Conservation (phyloP, 768 basidiomycete species). For the Boletus reticulatus region DNA sequence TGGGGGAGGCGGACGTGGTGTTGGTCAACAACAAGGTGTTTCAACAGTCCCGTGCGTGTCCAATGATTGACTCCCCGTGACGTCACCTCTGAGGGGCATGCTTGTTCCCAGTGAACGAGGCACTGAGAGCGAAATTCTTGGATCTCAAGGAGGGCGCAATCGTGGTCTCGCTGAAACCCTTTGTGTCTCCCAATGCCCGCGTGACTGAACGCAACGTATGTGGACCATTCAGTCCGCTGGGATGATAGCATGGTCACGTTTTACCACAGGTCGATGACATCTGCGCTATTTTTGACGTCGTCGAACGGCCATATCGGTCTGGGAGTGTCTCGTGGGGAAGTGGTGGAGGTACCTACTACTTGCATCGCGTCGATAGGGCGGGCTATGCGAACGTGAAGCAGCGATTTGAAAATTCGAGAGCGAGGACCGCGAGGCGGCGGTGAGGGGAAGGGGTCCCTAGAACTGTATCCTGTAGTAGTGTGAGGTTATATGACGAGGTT, state of each 20-base stretch:
- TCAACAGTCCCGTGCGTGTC: slow-evolving; percentile 60
- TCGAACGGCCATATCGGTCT: slow-evolving; percentile 61
- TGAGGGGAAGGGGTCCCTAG: not conserved
- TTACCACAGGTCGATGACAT: slow-evolving; percentile 66
- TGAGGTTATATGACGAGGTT: not conserved
- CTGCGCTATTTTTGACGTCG: slow-evolving; percentile 77
- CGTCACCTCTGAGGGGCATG: not conserved
- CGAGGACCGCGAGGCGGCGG: slow-evolving; percentile 28
- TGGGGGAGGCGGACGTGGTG: slow-evolving; percentile 85
- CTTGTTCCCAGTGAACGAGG: slow-evolving; percentile 69
- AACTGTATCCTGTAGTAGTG: not conserved
- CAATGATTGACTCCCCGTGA: not conserved
- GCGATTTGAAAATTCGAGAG: slow-evolving; percentile 51
- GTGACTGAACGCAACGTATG: slow-evolving; percentile 83
- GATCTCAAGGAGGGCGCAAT: slow-evolving; percentile 92
- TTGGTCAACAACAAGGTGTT: slow-evolving; percentile 90
- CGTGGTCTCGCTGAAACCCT: slow-evolving; percentile 86
- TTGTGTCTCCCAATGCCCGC: slow-evolving; percentile 72
- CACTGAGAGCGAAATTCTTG: slow-evolving; percentile 83
- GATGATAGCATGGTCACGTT: not conserved
- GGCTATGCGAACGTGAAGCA: slow-evolving; percentile 62
- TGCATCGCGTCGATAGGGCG: slow-evolving; percentile 74
- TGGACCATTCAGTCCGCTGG: not conserved
- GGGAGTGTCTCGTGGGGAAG: slow-evolving; percentile 84
- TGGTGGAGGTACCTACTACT: slow-evolving; percentile 64